Evolutionary conservation across 306 rosid genomes (phyloP).

Genomic region (Casuarina glauca): DNA sequence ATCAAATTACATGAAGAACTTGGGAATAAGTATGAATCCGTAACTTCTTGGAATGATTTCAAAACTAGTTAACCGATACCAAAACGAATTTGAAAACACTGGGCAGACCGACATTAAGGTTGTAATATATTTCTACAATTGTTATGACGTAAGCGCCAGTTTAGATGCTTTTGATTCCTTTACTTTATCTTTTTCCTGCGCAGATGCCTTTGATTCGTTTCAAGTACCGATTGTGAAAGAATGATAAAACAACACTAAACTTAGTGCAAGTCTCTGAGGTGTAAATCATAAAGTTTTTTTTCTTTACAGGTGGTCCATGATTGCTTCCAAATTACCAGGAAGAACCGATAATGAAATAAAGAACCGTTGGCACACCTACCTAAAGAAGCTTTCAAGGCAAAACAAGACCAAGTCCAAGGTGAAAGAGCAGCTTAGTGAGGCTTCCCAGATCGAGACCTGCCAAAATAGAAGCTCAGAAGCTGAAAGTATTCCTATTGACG

Average conservation of each 20-base stretch:
- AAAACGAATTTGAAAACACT: too few relatives aligned
- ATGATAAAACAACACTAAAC: neutral
- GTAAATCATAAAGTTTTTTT: neutral
- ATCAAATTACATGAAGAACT: constrained; percentile 51
- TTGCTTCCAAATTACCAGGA: constrained; percentile 58
- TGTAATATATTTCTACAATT: too few relatives aligned
- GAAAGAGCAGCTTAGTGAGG: neutral
- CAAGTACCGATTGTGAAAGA: too few relatives aligned
- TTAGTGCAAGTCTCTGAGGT: neutral
- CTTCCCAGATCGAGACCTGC: constrained; percentile 10
- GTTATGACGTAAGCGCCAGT: too few relatives aligned
- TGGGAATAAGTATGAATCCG: constrained; percentile 65
- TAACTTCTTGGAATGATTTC: neutral
- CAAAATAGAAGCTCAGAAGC: constrained; percentile 19
- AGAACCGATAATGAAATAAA: constrained; percentile 78
- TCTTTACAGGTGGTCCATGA: constrained; percentile 58
- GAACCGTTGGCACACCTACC: constrained; percentile 67
- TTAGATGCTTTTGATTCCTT: too few relatives aligned
- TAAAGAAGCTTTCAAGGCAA: constrained; percentile 35
- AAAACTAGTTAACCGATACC: neutral
- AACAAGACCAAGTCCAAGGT: neutral
- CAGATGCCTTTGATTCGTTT: too few relatives aligned
- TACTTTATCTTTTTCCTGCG: too few relatives aligned
- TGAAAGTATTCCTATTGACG: constrained; percentile 3
- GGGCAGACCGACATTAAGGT: too few relatives aligned